A percentile compares a stretch with the other conserved stretches of the same genome.
phyloP scores from a whole-genome alignment of 257 asterid species.

The Nicotiana knightiana region DNA sequence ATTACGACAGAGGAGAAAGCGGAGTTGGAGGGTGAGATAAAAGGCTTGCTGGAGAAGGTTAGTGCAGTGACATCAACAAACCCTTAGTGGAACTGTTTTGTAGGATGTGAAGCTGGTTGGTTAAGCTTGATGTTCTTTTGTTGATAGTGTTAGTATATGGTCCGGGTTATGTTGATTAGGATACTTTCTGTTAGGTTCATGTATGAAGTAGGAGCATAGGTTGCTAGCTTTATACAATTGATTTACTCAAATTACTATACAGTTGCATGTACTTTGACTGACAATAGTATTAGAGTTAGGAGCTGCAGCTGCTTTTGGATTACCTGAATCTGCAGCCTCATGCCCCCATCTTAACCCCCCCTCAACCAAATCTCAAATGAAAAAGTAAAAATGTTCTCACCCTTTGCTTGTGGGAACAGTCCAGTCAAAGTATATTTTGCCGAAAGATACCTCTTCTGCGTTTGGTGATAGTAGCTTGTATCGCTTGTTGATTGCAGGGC shows the following conservation, averaged over 20 bases:
- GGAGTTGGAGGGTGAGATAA: slow-evolving; percentile 30
- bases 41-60: slow-evolving; percentile 32
- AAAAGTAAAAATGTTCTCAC: not conserved
- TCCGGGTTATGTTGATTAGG: not conserved
- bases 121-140: not conserved
- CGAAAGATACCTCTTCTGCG: not conserved
- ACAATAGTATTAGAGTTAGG: not conserved
- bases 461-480: not conserved
- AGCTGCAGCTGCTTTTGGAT: not conserved
- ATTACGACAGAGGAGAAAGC: slow-evolving; percentile 23
- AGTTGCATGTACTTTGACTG: not conserved
- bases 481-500: not conserved
- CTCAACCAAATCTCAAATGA: not conserved
- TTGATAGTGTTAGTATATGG: slow-evolving; percentile 4
- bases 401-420: not conserved
- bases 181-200: slow-evolving; percentile 2
- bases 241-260: not conserved
- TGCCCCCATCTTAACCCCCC: not conserved
- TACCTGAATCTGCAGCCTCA: not conserved
- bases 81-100: not conserved
- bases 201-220: slow-evolving; percentile 10
- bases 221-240: slow-evolving; percentile 2
- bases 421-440: not conserved
- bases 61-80: slow-evolving; percentile 11
- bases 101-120: not conserved